These are phyloP conservation scores for Elaeagnus macrophylla DNA, from an alignment of 306 rosid genomes.

Conservation along the genomic window DNA sequence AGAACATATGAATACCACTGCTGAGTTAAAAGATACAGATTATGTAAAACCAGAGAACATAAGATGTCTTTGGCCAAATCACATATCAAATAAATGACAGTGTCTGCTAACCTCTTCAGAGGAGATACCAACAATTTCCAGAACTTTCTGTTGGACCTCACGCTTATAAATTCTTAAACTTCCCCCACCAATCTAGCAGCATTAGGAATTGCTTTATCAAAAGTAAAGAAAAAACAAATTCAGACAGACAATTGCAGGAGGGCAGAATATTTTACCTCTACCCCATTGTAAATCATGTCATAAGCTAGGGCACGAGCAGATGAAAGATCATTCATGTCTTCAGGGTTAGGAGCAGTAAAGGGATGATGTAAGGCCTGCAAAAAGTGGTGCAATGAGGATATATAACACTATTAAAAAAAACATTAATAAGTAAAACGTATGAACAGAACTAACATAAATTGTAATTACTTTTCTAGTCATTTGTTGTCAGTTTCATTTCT, in stretches of 20 bases:
- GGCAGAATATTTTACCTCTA: conserved; percentile 50
- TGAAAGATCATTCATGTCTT: conserved; percentile 74
- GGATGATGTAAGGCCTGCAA: conserved; percentile 94
- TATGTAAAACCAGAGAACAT: conserved; percentile 1
- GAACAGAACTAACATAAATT: no score
- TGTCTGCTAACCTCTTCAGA: conserved; percentile 62
- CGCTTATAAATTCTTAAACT: conserved; percentile 90
- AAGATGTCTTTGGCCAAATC: conserved; percentile 3
- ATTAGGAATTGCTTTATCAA: conserved; percentile 16
- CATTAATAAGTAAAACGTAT: background rate
- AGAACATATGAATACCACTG: no score
- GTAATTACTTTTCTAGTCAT: no score
- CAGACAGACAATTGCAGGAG: conserved; percentile 16
- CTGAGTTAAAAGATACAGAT: no score
- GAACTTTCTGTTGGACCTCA: conserved; percentile 73
- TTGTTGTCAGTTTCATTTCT: no score
- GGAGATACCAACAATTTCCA: conserved; percentile 83
- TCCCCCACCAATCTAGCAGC: conserved; percentile 84
- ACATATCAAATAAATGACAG: background rate
- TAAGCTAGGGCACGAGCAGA: conserved; percentile 95
- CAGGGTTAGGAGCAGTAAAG: conserved; percentile 95
- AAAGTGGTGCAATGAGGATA: background rate
- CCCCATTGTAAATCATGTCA: conserved; percentile 98
- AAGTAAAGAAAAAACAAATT: conserved; percentile 3
- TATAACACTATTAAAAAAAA: conserved; percentile 7